Conservation (phyloP, 2,329 filamentous ascomycete genomes). For the Ceratocystis diversiconidia region DNA sequence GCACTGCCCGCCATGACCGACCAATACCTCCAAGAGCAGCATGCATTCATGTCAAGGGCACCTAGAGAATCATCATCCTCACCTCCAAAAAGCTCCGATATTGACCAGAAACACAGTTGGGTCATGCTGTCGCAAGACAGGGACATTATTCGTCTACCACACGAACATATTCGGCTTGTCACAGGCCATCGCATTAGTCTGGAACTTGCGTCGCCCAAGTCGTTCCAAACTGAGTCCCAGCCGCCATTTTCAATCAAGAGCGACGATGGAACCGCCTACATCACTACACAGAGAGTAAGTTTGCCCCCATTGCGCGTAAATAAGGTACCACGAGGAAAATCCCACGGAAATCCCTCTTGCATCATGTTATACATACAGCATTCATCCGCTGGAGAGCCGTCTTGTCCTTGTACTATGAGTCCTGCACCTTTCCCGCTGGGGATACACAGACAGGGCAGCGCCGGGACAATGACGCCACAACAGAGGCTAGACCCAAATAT, state of each 20-base stretch:
- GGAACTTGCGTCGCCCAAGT: slow-evolving; percentile 55
- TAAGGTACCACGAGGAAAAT: background rate
- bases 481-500: background rate
- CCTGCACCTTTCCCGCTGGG: background rate
- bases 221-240: slow-evolving; percentile 40
- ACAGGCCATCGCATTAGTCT: slow-evolving; percentile 68
- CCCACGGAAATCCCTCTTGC: background rate
- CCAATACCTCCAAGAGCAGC: slow-evolving; percentile 29
- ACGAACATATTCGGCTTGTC: slow-evolving; percentile 68
- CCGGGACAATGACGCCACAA: background rate
- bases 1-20: slow-evolving; percentile 28
- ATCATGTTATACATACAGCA: background rate
- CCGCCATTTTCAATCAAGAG: slow-evolving; percentile 35
- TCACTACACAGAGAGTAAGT: slow-evolving; percentile 73
- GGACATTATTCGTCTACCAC: slow-evolving; percentile 70
- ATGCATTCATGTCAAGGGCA: slow-evolving; percentile 24
- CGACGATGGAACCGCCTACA: slow-evolving; percentile 59
- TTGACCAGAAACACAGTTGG: slow-evolving; percentile 54
- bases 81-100: slow-evolving; percentile 24
- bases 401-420: background rate
- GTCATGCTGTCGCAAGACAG: slow-evolving; percentile 70
- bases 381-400: background rate
- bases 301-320: background rate
- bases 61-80: slow-evolving; percentile 4
- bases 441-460: too few relatives aligned